These are phyloP conservation scores for Cinnamomum chago DNA, from an alignment of 164 flowering plant species.

Conservation along the genomic window DNA sequence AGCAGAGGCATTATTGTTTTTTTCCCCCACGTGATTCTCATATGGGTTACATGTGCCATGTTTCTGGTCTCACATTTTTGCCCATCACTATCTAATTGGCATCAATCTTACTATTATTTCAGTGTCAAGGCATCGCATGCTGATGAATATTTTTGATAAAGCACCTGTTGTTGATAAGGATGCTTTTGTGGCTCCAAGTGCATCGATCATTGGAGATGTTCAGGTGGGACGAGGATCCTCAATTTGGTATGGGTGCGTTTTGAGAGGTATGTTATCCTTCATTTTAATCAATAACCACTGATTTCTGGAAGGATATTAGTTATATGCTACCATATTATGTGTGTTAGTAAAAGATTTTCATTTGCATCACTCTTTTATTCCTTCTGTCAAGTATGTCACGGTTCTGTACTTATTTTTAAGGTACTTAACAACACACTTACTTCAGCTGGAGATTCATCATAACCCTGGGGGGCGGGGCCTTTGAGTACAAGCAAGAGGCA, in stretches of 20 bases:
- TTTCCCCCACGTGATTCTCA: background rate
- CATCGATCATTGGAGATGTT: conserved; percentile 85
- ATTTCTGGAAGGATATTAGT: background rate
- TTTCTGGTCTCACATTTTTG: background rate
- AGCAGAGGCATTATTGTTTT: too few relatives aligned
- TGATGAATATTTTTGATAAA: conserved; percentile 90
- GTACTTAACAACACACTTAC: background rate
- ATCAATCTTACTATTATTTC: conserved; percentile 2
- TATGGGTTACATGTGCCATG: background rate
- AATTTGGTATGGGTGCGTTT: conserved; percentile 93
- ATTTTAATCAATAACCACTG: background rate
- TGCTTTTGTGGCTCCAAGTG: conserved; percentile 93
- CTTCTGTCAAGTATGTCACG: background rate
- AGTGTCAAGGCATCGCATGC: conserved; percentile 91
- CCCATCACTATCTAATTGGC: background rate
- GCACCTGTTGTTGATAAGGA: conserved; percentile 71
- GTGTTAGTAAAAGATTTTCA: background rate
- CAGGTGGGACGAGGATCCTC: conserved; percentile 75
- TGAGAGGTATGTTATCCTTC: conserved; percentile 59
- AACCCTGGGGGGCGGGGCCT: background rate
- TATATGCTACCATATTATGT: background rate
- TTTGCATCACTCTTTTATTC: too few relatives aligned
- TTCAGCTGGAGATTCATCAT: background rate
- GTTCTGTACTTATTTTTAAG: background rate
- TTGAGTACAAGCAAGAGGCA: background rate